Evolutionary conservation across 2,329 filamentous ascomycete genomes (phyloP), one percentile per base, ranked within the genome.

Genomic region (Colletotrichum sp.): DNA sequence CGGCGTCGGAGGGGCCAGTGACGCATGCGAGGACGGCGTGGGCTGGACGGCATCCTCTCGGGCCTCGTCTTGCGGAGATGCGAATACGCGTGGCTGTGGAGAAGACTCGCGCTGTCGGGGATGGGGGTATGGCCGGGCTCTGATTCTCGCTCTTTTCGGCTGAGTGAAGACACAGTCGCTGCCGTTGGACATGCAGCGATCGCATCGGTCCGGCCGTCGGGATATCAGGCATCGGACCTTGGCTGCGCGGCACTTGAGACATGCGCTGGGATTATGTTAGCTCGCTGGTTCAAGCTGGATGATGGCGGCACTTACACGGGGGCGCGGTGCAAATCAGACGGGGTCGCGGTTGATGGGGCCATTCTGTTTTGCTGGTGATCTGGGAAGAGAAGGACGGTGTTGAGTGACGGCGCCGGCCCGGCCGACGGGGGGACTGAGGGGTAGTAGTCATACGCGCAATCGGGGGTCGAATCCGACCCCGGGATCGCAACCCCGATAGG

Each of bases 341-440:
- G 76, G 12, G 66, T 76, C 8, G 71, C 43, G n/a, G 76, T 77
- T 34, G 76, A 77, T 13, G 76, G 76, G 16, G 76, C 76, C 76
- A 77, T 77, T 18, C 73, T 72, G 21, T 66, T 67, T 24, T 47
- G 65, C 33, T 36, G 18, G 21, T 29, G 24, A 57, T 15, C 8
- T 57, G 24, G 24, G 13, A 9, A 57, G 54, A 57, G 13, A 24
- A 29, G 8, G 16, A 5, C 24, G 24, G 54, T 57, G 15, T 57
- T 27, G 54, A 16, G 21, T 57, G 54, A 57, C 27, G 9, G 54
- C 27, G 54, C 24, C 54, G 54, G 54, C 54, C 54, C 54, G 24
- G 54, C 54, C 54, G 54, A 57, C 21, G 54, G 15, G 21, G 54
- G 54, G 54, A 7, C 27, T 57, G 54, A 57, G 24, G 54, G 15